Evolutionary conservation across 2,329 filamentous ascomycete species (phyloP).

Genomic region (Ceratocystis colombiana): DNA sequence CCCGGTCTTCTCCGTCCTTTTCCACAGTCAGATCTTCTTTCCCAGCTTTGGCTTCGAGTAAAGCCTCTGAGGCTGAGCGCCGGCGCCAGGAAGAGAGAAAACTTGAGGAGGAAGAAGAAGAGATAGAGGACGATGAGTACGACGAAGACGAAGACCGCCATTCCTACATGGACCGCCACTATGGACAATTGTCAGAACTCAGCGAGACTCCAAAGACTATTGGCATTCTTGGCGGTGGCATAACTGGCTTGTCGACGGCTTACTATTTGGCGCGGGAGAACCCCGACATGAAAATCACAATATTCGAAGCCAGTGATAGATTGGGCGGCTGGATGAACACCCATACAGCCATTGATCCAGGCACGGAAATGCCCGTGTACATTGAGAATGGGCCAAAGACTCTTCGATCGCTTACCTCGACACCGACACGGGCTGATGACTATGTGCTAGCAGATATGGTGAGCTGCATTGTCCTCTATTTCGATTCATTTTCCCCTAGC

Average conservation of each 20-base stretch:
- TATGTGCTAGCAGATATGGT: slow-evolving; percentile 63
- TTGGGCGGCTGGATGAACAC: slow-evolving; percentile 80
- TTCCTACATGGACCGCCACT: no score
- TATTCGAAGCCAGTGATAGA: slow-evolving; percentile 46
- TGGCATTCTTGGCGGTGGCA: slow-evolving; percentile 68
- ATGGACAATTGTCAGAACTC: not conserved
- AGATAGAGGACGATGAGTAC: slow-evolving; percentile 5
- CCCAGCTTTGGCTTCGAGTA: not conserved
- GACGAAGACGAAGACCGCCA: slow-evolving; percentile 8
- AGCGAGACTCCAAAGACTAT: slow-evolving; percentile 34
- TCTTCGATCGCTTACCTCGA: slow-evolving; percentile 45
- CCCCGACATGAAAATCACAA: slow-evolving; percentile 23
- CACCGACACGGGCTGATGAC: slow-evolving; percentile 44
- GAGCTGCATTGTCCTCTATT: slow-evolving; percentile 29
- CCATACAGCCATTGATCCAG: slow-evolving; percentile 42
- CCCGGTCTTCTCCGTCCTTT: not conserved
- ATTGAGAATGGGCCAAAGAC: slow-evolving; percentile 57
- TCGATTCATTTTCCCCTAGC: not conserved
- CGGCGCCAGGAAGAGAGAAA: not conserved
- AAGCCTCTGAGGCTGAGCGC: not conserved
- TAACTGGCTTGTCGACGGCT: slow-evolving; percentile 70
- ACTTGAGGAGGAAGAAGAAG: not conserved
- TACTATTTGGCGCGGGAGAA: slow-evolving; percentile 57
- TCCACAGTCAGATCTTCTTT: not conserved
- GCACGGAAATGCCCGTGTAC: slow-evolving; percentile 19